Base-by-base conservation (phyloP, 139 green algal genomes). In the Chlorella sp. region DNA sequence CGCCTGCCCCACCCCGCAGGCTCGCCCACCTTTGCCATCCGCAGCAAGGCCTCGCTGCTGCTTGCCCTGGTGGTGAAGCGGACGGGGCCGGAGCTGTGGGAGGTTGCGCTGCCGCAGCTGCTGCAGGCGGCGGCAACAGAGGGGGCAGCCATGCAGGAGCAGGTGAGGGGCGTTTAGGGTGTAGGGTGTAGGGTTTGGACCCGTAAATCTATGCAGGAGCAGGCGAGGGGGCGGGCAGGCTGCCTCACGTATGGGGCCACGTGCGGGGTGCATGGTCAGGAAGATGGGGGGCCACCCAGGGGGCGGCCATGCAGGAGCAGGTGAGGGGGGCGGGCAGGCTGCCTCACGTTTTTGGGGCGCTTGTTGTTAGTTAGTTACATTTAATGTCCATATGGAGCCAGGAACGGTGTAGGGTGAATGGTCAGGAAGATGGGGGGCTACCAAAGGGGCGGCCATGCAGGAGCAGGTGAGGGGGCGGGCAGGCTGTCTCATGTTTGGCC, bases 11-110 rank as follows among this genome's bases (percentile, higher is more conserved):
- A 21, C 26, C 64, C 79, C 79, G 88, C 90, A 92, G 91, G 89
- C 24, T 76, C 69, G 4, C 40, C 69, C 30, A 78, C 39, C 0
- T 96, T 93, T 92, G 91, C 95, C 3, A 88, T 97, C 7, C 93
- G 95, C 28, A 94, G 85, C 82, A 97, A 97, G 86, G 94, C 95
- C 32, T 94, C 95, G 0, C 91, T 96, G 90, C 91, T 98, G 88
- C 91, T 98, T 24, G 93, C 95, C 0, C 92, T 95, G 30, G 91
- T 97, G 2, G 92, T 96, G 7, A 95, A 96, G 83, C 95, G 96
- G 82, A 94, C 94, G 48, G 96, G 96, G 0, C 68, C 92, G 2
- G 86, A 90, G 5, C 91, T 92, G 4, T 95, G 94, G 87, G 86
- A 93, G 1, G 91, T 91, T 18, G 66, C 97, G 14, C 91, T 98